Conservation (phyloP, 2,329 filamentous ascomycete genomes). For the Botrytis deweyae region DNA sequence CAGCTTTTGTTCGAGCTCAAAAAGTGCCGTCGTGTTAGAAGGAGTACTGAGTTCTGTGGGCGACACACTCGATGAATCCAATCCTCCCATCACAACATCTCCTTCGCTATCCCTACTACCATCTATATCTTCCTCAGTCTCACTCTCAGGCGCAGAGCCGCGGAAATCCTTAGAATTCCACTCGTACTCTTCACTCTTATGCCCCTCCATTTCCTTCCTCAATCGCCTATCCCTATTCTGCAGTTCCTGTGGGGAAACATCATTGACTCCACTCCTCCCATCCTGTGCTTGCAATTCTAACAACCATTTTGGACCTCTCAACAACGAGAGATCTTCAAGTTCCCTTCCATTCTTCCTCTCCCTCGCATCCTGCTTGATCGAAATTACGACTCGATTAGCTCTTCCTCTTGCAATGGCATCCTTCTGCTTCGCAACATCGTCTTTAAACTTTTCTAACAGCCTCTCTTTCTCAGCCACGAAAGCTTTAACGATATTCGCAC, state of each 20-base stretch:
- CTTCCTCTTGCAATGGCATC: neutral
- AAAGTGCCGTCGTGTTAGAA: slow-evolving; percentile 15
- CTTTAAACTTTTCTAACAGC: neutral
- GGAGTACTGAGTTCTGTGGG: neutral
- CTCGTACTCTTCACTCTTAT: slow-evolving; percentile 24
- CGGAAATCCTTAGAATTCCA: neutral
- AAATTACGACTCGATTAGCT: neutral
- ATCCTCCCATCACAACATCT: slow-evolving; percentile 27
- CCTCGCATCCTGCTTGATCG: neutral
- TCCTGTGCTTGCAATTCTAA: slow-evolving; percentile 7
- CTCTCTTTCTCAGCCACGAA: slow-evolving; percentile 24
- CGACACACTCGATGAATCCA: neutral
- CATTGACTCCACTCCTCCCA: slow-evolving; percentile 1
- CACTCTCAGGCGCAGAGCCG: neutral
- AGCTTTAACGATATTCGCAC: slow-evolving; percentile 28
- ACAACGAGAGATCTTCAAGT: neutral
- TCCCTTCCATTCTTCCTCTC: neutral
- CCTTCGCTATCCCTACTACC: slow-evolving; percentile 18
- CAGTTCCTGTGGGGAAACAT: slow-evolving; percentile 26
- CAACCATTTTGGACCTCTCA: slow-evolving; percentile 10
- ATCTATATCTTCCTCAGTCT: slow-evolving; percentile 14
- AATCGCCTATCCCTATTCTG: slow-evolving; percentile 6
- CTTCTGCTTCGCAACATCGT: neutral
- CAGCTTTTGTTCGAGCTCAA: slow-evolving; percentile 22
- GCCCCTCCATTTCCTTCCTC: neutral